These are phyloP conservation scores for Balakata baccata DNA, from an alignment of 345 rosid genomes.

Conservation along the genomic window DNA sequence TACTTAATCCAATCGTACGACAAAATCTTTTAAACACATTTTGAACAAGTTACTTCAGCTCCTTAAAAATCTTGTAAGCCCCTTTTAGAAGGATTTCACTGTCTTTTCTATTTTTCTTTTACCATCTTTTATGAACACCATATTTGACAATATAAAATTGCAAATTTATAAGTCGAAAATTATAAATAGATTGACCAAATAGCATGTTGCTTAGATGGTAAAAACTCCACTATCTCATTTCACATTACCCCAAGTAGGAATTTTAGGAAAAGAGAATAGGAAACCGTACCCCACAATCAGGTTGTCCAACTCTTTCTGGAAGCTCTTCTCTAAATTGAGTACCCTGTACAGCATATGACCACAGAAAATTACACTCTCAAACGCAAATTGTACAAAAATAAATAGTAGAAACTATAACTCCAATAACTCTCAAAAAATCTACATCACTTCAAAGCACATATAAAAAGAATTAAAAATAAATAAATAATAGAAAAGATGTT, in stretches of 20 bases:
- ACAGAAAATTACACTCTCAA: slow-evolving; percentile 4
- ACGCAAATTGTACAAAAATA: neutral
- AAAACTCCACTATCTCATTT: slow-evolving; percentile 7
- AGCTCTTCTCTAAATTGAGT: slow-evolving; percentile 49
- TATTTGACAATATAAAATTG: neutral
- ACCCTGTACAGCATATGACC: slow-evolving; percentile 34
- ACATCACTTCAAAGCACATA: neutral
- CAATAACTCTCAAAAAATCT: neutral
- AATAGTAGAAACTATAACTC: neutral
- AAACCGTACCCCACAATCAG: slow-evolving; percentile 63
- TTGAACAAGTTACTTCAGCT: too few species aligned
- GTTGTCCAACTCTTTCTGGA: slow-evolving; percentile 69
- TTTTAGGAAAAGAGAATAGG: neutral
- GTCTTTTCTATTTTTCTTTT: neutral
- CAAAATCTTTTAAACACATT: too few species aligned
- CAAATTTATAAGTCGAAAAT: neutral
- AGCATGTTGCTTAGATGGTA: neutral
- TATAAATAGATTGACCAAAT: neutral
- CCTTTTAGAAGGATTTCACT: neutral
- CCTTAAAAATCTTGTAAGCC: neutral
- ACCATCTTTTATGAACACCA: neutral
- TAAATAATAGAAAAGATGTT: too few species aligned
- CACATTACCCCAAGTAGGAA: slow-evolving; percentile 1
- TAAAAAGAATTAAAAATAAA: too few species aligned
- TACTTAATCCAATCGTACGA: too few species aligned